Percentiles rank a stretch among this genome's conserved stretches.
Evolutionary conservation across 768 basidiomycete species (phyloP).

Genomic region (Hemileccinum rubropunctum): DNA sequence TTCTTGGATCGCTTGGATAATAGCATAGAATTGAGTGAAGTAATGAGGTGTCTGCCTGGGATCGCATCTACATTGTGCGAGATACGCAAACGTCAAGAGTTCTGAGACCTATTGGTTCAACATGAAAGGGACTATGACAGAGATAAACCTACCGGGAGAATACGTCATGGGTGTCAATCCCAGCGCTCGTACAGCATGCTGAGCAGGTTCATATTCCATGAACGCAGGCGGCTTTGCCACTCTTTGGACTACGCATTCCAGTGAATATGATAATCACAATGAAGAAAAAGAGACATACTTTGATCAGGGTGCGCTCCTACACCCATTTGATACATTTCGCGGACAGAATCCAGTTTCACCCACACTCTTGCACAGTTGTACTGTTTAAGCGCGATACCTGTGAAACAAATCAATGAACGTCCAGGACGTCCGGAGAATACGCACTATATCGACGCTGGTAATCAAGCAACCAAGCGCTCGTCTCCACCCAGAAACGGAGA

Average conservation of each 20-base stretch:
- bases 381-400: conserved; percentile 49
- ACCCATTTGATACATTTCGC: conserved; percentile 69
- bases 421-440: conserved; percentile 13
- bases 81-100: conserved; percentile 72
- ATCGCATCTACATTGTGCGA: conserved; percentile 80
- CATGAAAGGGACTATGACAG: background rate
- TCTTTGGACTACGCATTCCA: conserved; percentile 46
- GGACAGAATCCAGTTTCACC: conserved; percentile 54
- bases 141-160: conserved; percentile 49
- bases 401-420: conserved; percentile 6
- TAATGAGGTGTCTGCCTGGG: conserved; percentile 60
- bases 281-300: conserved; percentile 42
- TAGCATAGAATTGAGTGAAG: conserved; percentile 54
- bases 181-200: conserved; percentile 44
- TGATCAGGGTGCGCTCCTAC: conserved; percentile 79
- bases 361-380: conserved; percentile 39
- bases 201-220: conserved; percentile 38
- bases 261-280: conserved; percentile 1
- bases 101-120: conserved; percentile 40
- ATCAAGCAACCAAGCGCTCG: conserved; percentile 62
- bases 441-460: conserved; percentile 49
- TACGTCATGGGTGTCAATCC: conserved; percentile 69
- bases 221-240: conserved; percentile 45
- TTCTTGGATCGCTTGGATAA: conserved; percentile 50
- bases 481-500: conserved; percentile 79